A percentile compares a stretch with the other conserved stretches of the same genome.
These are phyloP conservation scores for Kwoniella pini DNA, from an alignment of 768 basidiomycete genomes.

Conservation along the genomic window DNA sequence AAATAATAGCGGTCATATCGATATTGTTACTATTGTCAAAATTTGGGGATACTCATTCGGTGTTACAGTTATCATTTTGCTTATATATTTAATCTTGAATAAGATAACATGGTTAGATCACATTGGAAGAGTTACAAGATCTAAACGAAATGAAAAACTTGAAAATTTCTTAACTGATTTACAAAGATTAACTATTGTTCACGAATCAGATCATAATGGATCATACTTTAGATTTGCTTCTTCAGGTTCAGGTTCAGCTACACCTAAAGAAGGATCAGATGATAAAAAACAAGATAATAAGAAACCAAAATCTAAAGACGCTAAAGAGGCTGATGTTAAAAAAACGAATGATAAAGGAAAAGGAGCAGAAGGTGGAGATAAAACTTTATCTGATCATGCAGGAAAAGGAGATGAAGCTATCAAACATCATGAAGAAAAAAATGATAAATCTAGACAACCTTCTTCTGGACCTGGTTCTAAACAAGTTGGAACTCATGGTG, in stretches of 20 bases:
- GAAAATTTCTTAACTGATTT: conserved; percentile 58
- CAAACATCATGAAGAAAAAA: neutral
- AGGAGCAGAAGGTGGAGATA: conserved; percentile 19
- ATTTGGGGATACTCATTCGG: conserved; percentile 58
- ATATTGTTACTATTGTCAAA: conserved; percentile 58
- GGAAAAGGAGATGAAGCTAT: conserved; percentile 12
- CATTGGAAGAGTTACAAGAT: conserved; percentile 54
- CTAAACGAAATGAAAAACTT: conserved; percentile 53
- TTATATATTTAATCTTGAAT: conserved; percentile 56
- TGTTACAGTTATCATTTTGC: conserved; percentile 55
- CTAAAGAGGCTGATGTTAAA: neutral
- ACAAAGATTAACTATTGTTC: conserved; percentile 57
- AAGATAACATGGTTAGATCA: conserved; percentile 57
- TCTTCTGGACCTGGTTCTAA: neutral
- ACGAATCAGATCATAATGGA: conserved; percentile 48
- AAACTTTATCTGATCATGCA: conserved; percentile 16
- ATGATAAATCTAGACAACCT: neutral
- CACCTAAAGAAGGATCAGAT: conserved; percentile 18
- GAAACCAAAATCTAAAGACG: conserved; percentile 21
- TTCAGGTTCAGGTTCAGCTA: conserved; percentile 13
- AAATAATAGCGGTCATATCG: conserved; percentile 42
- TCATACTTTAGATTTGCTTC: conserved; percentile 35
- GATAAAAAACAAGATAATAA: conserved; percentile 19
- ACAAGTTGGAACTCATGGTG: neutral
- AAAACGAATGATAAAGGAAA: conserved; percentile 4